phyloP scores from a whole-genome alignment of 2,329 filamentous ascomycete species.

The Penicillium crustosum region DNA sequence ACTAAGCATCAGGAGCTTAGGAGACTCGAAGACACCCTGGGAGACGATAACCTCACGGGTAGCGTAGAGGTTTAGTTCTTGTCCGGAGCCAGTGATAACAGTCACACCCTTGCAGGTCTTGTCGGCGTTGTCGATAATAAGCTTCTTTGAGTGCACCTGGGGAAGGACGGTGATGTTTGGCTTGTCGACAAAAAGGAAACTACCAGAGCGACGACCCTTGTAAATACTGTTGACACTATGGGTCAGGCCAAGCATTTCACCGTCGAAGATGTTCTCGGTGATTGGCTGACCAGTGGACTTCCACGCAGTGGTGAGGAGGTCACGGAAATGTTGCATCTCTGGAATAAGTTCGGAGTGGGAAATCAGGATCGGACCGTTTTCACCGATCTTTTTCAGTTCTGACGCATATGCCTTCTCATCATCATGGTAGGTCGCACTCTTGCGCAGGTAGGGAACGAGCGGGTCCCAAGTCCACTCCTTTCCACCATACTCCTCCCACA shows the following conservation, averaged over 20 bases:
- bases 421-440: constrained; percentile 60
- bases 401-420: constrained; percentile 50
- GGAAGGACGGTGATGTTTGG: constrained; percentile 56
- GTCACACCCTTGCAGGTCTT: constrained; percentile 49
- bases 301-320: constrained; percentile 53
- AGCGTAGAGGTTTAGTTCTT: constrained; percentile 50
- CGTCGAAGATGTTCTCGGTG: constrained; percentile 58
- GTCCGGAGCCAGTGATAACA: constrained; percentile 43
- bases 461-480: constrained; percentile 58
- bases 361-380: constrained; percentile 54
- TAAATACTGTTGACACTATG: constrained; percentile 59
- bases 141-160: constrained; percentile 51
- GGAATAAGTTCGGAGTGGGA: constrained; percentile 56
- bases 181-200: constrained; percentile 55
- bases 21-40: constrained; percentile 53
- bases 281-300: constrained; percentile 52
- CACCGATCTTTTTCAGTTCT: constrained; percentile 54
- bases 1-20: constrained; percentile 53
- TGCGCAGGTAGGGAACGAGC: constrained; percentile 53
- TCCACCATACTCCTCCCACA: constrained; percentile 49
- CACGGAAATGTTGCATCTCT: constrained; percentile 53
- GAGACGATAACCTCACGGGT: constrained; percentile 51
- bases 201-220: constrained; percentile 55
- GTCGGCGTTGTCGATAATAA: constrained; percentile 51
- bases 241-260: constrained; percentile 55